Evolutionary conservation across 148 eudicot genomes (phyloP), one percentile per base, ranked within the genome.

Genomic region (Nepenthes mirabilis): DNA sequence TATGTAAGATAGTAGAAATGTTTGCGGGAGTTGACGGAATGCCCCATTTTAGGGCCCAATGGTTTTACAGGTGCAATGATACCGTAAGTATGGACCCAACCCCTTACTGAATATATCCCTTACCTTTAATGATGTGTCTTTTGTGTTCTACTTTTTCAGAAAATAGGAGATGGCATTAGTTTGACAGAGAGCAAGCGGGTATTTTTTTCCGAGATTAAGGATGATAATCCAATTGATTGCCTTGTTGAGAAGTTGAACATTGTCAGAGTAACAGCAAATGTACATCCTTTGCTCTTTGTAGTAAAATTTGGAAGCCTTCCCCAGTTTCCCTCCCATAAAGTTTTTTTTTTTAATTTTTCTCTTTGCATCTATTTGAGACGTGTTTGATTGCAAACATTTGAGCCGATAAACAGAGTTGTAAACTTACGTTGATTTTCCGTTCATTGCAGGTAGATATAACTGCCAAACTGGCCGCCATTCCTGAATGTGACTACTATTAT

Each of bases 171-270:
- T 0, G 58, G 75, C 35, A 62, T 57, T 13, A n/a, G 57, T 6
- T 60, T 77, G 23, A 73, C 71, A 56, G 88, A 86, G n/a, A 23
- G 43, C 1, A 88, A 79, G 48, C 72, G 91, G 0, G 62, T 93
- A 11, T 93, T 93, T 47, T 62, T 70, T 8, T 93, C 95, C 1
- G 86, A 80, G 47, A 43, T 85, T 11, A 78, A 73, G 72, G 80
- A 93, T 74, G 98, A 83, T 47, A 93, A 93, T 55, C 85, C 83
- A 0, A 60, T 93, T 55, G 81, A 79, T 14, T 83, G 96, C 43
- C 91, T 93, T 47, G 50, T 86, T 12, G 50, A 69, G 34, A 83
- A 73, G 66, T 14, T 88, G 3, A 74, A 37, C 6, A 88, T 93
- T 37, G 74, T 64, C 1, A 52, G 59, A 34, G 55, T 86, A 13